Conservation (phyloP, 257 asterid genomes). For the Cynanchum wilfordii region DNA sequence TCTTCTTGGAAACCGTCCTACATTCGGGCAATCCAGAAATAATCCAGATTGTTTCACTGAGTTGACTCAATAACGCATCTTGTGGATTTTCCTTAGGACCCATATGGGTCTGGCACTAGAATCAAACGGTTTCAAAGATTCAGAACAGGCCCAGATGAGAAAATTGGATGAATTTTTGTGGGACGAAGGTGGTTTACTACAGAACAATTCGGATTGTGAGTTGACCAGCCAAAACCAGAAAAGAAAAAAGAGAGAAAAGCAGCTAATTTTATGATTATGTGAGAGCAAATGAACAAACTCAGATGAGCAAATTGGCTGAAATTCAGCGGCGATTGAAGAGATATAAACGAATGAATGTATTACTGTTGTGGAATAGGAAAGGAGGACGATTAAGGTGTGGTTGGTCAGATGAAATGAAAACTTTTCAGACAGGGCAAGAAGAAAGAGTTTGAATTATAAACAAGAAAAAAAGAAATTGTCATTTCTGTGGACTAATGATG, state of each 20-base stretch:
- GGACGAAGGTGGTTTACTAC: not conserved
- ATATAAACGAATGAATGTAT: not conserved
- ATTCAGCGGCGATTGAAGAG: not conserved
- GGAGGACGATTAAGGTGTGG: not conserved
- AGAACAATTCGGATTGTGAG: conserved; percentile 1
- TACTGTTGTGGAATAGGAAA: not conserved
- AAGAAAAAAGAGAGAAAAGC: not conserved
- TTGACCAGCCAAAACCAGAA: conserved; percentile 15
- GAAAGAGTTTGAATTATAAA: not conserved
- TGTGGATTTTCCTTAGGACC: conserved; percentile 32
- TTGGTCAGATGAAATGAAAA: not conserved
- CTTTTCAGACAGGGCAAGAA: conserved; percentile 6
- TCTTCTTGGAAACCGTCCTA: conserved; percentile 55
- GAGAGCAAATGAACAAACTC: conserved; percentile 1
- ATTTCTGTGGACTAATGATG: not conserved
- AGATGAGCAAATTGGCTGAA: conserved; percentile 11
- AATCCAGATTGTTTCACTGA: conserved; percentile 47
- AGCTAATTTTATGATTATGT: not conserved
- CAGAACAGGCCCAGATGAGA: conserved; percentile 13
- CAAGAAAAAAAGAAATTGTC: not conserved
- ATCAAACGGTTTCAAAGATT: conserved; percentile 13
- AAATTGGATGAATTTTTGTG: conserved; percentile 8
- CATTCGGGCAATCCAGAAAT: conserved; percentile 75
- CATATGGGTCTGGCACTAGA: conserved; percentile 37
- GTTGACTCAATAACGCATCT: conserved; percentile 47